A percentile compares a stretch with the other conserved stretches of the same genome.
phyloP scores from a whole-genome alignment of 2,329 filamentous ascomycete genomes.

The Epichloe festucae region DNA sequence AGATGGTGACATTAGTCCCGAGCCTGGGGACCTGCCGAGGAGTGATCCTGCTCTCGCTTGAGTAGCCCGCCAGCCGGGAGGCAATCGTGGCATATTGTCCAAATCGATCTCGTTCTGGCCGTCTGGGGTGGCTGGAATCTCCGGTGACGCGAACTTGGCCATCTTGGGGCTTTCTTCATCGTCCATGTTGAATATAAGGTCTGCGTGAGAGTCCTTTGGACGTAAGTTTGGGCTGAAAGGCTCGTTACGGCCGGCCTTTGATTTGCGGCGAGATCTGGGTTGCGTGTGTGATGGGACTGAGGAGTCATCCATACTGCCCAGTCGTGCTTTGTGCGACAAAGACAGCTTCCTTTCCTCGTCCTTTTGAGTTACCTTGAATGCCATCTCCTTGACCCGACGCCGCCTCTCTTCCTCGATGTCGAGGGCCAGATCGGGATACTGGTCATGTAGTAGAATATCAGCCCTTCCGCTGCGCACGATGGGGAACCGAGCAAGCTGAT shows the following conservation, averaged over 20 bases:
- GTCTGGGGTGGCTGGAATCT: constrained; percentile 8
- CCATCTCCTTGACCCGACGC: constrained; percentile 63
- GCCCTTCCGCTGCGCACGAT: constrained; percentile 65
- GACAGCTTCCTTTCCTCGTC: constrained; percentile 53
- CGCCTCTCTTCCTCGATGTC: constrained; percentile 58
- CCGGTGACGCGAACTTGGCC: constrained; percentile 17
- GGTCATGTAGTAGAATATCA: constrained; percentile 51
- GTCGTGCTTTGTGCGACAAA: constrained; percentile 45
- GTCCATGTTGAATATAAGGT: constrained; percentile 92
- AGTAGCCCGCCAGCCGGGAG: constrained; percentile 16
- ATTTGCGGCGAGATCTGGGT: constrained; percentile 34
- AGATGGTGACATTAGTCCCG: not conserved
- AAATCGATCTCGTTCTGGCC: constrained; percentile 13
- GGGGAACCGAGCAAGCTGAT: constrained; percentile 67
- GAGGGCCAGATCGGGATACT: constrained; percentile 47
- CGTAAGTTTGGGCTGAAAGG: constrained; percentile 54
- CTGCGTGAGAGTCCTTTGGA: constrained; percentile 53
- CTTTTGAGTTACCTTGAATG: constrained; percentile 45
- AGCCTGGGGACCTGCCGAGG: not conserved
- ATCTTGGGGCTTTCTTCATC: constrained; percentile 43
- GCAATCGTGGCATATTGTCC: constrained; percentile 17
- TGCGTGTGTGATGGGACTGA: constrained; percentile 25
- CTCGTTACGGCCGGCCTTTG: constrained; percentile 36
- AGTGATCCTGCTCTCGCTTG: constrained; percentile 1
- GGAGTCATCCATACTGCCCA: constrained; percentile 53